phyloP scores from a whole-genome alignment of 805 yeast genomes.

The Saccharomycopsis guyanensis region DNA sequence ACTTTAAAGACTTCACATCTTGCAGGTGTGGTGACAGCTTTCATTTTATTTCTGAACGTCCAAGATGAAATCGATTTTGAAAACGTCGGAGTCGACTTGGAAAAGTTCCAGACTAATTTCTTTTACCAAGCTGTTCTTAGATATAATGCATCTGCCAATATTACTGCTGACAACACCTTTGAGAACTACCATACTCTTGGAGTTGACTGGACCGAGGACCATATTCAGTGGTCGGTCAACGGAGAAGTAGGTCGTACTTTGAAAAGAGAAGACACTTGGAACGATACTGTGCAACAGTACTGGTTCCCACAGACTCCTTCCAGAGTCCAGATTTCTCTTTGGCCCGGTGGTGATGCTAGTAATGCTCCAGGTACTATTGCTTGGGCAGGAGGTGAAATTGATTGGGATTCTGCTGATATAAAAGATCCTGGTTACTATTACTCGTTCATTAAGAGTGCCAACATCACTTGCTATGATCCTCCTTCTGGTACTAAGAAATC shows the following conservation, averaged over 20 bases:
- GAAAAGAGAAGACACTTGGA: conserved; percentile 50
- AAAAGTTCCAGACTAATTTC: conserved; percentile 66
- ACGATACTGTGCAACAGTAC: conserved; percentile 50
- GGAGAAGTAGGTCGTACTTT: conserved; percentile 62
- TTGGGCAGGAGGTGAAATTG: conserved; percentile 84
- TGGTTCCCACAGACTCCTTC: conserved; percentile 70
- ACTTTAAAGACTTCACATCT: conserved; percentile 65
- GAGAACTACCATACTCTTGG: conserved; percentile 66
- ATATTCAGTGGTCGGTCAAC: conserved; percentile 64
- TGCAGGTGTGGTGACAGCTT: conserved; percentile 77
- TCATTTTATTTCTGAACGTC: conserved; percentile 72
- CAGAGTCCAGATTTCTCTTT: conserved; percentile 61
- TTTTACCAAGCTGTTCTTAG: conserved; percentile 69
- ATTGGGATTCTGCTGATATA: conserved; percentile 77
- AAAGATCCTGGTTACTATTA: conserved; percentile 74
- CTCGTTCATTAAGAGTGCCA: conserved; percentile 51
- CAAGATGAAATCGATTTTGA: conserved; percentile 90
- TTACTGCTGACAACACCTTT: conserved; percentile 46
- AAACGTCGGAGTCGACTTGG: conserved; percentile 69
- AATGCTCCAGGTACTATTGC: conserved; percentile 57
- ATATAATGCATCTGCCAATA: conserved; percentile 49
- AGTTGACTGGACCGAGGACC: conserved; percentile 76
- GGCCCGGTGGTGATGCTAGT: conserved; percentile 65
- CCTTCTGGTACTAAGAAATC: conserved; percentile 44
- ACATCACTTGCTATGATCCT: conserved; percentile 63